Percentiles rank a stretch among this genome's conserved stretches.
These are phyloP conservation scores for Trametes pubescens DNA, from an alignment of 1,284 basidiomycete species.

Conservation along the genomic window DNA sequence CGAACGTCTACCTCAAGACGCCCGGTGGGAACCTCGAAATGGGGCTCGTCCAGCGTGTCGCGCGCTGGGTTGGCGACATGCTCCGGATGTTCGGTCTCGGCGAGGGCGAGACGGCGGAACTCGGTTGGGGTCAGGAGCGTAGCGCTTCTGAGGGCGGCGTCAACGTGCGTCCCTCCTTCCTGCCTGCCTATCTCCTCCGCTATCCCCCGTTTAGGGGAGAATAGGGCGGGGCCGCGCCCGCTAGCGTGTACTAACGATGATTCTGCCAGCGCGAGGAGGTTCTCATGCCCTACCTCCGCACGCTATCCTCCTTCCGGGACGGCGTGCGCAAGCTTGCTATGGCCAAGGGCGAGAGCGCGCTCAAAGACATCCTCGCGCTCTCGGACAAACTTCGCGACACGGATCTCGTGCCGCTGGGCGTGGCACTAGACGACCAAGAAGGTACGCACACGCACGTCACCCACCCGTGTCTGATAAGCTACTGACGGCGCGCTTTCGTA, in stretches of 20 bases:
- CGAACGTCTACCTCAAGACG: slow-evolving; percentile 88
- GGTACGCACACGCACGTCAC: slow-evolving; percentile 54
- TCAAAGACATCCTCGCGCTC: slow-evolving; percentile 83
- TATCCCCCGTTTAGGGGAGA: slow-evolving; percentile 13
- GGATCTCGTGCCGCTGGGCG: slow-evolving; percentile 92
- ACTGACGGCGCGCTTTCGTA: slow-evolving; percentile 7
- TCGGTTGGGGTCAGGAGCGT: slow-evolving; percentile 77
- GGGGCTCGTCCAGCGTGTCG: slow-evolving; percentile 75
- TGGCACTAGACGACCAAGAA: slow-evolving; percentile 97
- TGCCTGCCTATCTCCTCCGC: slow-evolving; percentile 29
- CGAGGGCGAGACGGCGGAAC: slow-evolving; percentile 72
- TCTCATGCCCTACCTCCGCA: slow-evolving; percentile 90
- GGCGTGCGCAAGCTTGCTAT: slow-evolving; percentile 88
- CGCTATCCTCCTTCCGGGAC: slow-evolving; percentile 92
- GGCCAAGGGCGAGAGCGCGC: slow-evolving; percentile 65
- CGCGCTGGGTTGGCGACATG: slow-evolving; percentile 90
- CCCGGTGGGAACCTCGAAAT: slow-evolving; percentile 72
- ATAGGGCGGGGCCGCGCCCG: neutral
- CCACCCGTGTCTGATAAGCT: slow-evolving; percentile 8
- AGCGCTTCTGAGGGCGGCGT: slow-evolving; percentile 49
- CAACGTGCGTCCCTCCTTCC: slow-evolving; percentile 59
- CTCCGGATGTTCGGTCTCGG: slow-evolving; percentile 95
- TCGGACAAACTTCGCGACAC: slow-evolving; percentile 92
- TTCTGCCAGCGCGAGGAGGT: slow-evolving; percentile 76
- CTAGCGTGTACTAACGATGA: slow-evolving; percentile 11